Evolutionary conservation across 805 yeast species (phyloP), one percentile per base, ranked within the genome.

Genomic region (Teunomyces lycoperdinae): DNA sequence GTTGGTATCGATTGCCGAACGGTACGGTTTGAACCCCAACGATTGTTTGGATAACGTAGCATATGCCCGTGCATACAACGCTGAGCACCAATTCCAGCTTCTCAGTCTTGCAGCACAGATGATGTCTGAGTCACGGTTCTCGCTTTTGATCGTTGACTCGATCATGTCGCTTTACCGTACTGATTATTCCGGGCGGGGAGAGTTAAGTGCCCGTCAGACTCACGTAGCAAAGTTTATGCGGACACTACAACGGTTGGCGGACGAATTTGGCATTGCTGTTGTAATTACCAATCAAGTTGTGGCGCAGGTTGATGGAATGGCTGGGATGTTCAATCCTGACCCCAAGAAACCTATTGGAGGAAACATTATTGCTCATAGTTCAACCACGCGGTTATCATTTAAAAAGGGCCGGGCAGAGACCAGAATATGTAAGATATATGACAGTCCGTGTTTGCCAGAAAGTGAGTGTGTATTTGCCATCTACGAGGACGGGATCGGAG

Each of bases 331-430:
- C 66, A 90, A 91, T 58, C 96, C 97, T 1, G 99, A 94, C 66
- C 97, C 98, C 11, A 94, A 94, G 67, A 94, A 94, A 66, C 99
- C 99, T 13, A 92, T 94, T 56, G 99, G 99, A 52, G 99, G 99
- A 58, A 92, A 94, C 62, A 94, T 94, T 58, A 85, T 94, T 65
- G 99, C 98, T 0, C 99, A 94, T 66, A 84, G 96, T 14, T 90
- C 97, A 2, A 92, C 98, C 5, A 94, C 99, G 2, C 80, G 99
- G 60, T 77, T 94, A 50, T 86, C 87, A 47, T 84, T 94, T 66
- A 87, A 85, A 62, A 94, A 94, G 70, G 97, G 96, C 45, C 82
- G 85, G 59, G 97, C 87, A 13, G 95, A 89, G 56, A 91, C 88
- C 61, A 85, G 99, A 75, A 84, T 89, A 24, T 94, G 98, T 72